Base-by-base conservation (phyloP, 1,139 yeast species). In the Geotrichum australiense region DNA sequence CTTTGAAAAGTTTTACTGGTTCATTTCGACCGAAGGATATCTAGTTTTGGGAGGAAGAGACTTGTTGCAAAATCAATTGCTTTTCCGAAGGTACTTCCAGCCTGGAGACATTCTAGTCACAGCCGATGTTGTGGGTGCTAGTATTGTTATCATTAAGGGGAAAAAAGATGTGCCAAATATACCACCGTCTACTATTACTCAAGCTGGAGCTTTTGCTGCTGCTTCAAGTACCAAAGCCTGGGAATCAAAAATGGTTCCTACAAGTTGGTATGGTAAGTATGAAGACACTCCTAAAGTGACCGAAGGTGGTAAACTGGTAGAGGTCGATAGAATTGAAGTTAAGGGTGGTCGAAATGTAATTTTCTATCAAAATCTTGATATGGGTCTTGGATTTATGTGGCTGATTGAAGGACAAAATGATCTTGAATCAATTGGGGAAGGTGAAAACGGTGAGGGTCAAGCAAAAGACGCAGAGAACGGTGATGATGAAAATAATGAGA, bases 1-100 rank as follows among this genome's bases (percentile, higher is more conserved):
- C 84, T 93, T 93, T 65, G 98, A 91, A 57, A 91, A 91, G 60
- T 91, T 82, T 59, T 78, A 70, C 56, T 91, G 98, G 98, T 91
- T 91, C 57, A 71, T 87, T 23, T 74, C 95, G 0, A 80, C 80
- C 50, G 97, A 91, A 58, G 94, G 94, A 0, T 87, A 84, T 55
- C 66, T 91, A 42, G 84, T 94, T 49, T 62, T 91, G 39, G 87
- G 91, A 37, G 97, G 96, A 1, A 76, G 86, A 50, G 96, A 93
- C 57, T 74, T 72, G 18, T 61, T 75, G n/a, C 97, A 91, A 58
- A 72, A 76, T n/a, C 96, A 87, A 54, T 73, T 85, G 66, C 73
- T 91, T 26, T 83, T 82, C 55, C 79, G 82, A 53, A 73, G 87
- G 43, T 84, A 86, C 56, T 79, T 89, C 59, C 70, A 68, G 29